Base-by-base conservation (phyloP, 148 eudicot species). In the Rhododendron williamsianum region DNA sequence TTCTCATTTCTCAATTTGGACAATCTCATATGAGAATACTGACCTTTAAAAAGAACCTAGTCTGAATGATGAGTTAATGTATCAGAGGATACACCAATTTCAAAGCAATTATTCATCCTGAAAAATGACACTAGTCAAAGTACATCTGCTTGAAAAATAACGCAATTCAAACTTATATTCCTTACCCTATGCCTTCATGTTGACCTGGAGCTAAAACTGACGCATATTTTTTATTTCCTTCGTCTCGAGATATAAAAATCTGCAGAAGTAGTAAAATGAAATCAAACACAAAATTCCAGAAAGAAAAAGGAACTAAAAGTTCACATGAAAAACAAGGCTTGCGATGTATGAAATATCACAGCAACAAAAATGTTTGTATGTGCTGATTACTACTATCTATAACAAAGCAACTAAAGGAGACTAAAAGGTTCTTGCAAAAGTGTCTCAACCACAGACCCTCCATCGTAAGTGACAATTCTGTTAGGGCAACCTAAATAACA, bases 161-260 rank as follows among this genome's bases (percentile, higher is more conserved):
- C 23, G 8, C 82, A 76, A 73, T 33, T 46, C 60, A 82, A 77
- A 46, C 16, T 27, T 52, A 46, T 30, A 83, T 80, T 69, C 78
- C 95, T 90, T 92, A 97, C 99, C 96, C 93, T 88, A 95, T 81
- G 13, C 94, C 96, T 89, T 94, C 98, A 87, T 95, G 99, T 80
- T 90, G 92, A 82, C 99, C 99, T 21, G 99, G 99, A 52, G 99
- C 91, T 91, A 97, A 89, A 83, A 97, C 99, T 43, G 99, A 95
- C 54, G 98, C 94, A 87, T 91, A 97, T 23, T 81, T 91, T 90
- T 91, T 95, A 90, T 89, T 90, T 83, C 94, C 98, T 83, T 96
- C 98, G 71, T 95, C 99, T 63, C 98, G 96, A 85, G 98, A 94
- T 88, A 97, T 89, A 88, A 97, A 97, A 86, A 97, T 95, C 99